These are phyloP conservation scores for Silene coronaria DNA, from an alignment of 179 eudicot genomes.

Conservation along the genomic window DNA sequence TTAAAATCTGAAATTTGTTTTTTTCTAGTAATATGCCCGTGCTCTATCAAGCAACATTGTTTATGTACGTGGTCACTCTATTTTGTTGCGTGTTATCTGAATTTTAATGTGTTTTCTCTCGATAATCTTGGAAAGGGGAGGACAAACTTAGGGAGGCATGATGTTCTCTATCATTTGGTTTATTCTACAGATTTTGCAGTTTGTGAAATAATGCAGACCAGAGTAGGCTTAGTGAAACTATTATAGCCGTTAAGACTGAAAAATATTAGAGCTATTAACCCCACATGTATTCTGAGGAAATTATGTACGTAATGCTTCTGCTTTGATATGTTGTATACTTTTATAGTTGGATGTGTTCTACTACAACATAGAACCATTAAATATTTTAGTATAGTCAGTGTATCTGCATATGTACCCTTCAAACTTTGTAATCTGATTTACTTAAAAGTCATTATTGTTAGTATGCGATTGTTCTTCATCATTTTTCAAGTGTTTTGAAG, in stretches of 20 bases:
- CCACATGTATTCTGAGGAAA: background rate
- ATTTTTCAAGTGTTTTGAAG: slow-evolving; percentile 12
- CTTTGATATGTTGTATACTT: background rate
- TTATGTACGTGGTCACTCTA: background rate
- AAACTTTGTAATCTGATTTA: background rate
- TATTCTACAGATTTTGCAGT: background rate
- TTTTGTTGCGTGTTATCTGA: background rate
- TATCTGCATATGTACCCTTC: background rate
- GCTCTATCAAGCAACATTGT: too few relatives aligned
- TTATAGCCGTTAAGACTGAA: background rate
- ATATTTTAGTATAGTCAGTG: too few relatives aligned
- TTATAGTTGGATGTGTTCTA: too few relatives aligned
- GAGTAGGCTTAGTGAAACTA: background rate
- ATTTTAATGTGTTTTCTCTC: background rate
- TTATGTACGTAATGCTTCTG: background rate
- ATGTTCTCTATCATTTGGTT: background rate
- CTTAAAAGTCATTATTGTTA: background rate
- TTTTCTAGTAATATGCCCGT: background rate
- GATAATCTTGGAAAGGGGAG: background rate
- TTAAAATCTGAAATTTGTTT: background rate
- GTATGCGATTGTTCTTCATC: background rate
- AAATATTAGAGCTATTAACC: background rate
- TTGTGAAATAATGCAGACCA: background rate
- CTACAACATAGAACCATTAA: too few relatives aligned
- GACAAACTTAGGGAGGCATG: background rate